Base-by-base conservation (phyloP, 345 rosid genomes). In the Pugionium dolabratum region DNA sequence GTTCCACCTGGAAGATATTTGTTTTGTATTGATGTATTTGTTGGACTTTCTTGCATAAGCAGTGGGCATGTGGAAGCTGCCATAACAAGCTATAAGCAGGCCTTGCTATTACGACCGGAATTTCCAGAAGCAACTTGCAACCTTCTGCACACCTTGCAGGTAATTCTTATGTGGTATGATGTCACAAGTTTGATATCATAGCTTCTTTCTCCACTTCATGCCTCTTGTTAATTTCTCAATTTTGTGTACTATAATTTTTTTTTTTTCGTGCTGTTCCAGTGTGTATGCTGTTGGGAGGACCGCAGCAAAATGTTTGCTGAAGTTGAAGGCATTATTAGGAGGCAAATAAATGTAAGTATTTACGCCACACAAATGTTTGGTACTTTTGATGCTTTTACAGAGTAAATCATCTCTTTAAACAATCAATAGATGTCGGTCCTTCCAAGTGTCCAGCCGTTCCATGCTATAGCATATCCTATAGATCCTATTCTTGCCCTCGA, bases 51-150 rank as follows among this genome's bases (percentile, higher is more conserved):
- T 52, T 36, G 64, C 63, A 40, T 72, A 34, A 62, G 46, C 83
- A 94, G 99, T 68, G 97, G 93, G 42, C 95, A 46, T 78, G 96
- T 91, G 72, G 97, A 94, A 71, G 91, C 91, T 68, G 97, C 99
- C 58, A 75, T 90, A 48, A 87, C 90, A 53, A 94, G 96, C 80
- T 94, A 94, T 75, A 84, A 83, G 69, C 93, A 94, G 76, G 97
- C 99, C 42, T 70, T 94, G 76, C 62, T 62, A 43, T 81, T 94
- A 42, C 87, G 99, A 34, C 79, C 96, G 5, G 99, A 94, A 64
- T 94, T 94, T 62, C 99, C 99, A 42, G 99, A 94, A 79, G 99
- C 96, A 41, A 94, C 96, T 4, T 94, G 97, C 81, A 94, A 94
- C 75, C 96, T 94, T 75, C 77, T 91, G 37, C 99, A 94, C 72